Evolutionary conservation across 345 rosid genomes (phyloP), one percentile per base, ranked within the genome.

Genomic region (Lepidium africanum): DNA sequence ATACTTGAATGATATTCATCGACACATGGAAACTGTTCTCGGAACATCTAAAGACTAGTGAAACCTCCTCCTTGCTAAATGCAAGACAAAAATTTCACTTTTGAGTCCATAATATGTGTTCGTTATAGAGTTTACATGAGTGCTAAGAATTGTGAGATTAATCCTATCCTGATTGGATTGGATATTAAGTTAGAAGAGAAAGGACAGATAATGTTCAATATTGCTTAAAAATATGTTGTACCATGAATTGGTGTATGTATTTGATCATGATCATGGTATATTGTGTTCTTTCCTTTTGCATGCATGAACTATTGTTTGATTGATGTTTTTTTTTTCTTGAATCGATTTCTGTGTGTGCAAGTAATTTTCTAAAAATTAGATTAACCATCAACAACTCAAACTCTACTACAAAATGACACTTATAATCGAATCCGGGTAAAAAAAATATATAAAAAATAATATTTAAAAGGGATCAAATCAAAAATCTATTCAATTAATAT

Each of bases 11-110:
- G 90, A 87, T 75, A 69, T 81, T 65, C 78, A 81, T 63, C 71
- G 63, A 64, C 86, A 85, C n/a, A 80, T 84, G 92, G 86, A 87
- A 70, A 77, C 82, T 3, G 76, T 85, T 77, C 77, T 83, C 42
- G 84, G 62, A 70, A 63, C 71, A 58, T 70, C 76, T 8, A 71
- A 70, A 0, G 76, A 70, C 42, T 63, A 39, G 1, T 67, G 64
- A 74, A 48, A 61, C 4, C 10, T 42, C 57, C 5, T 35, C 36
- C 54, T 36, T 27, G 40, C 4, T 45, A 27, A 47, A 14, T 10
- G n/a, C 65, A 47, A 56, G 37, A 41, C 39, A 48, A 54, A 5
- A 13, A 16, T 37, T 65, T 65, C 66, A 53, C n/a, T 30, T 30
- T 30, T 62, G 32, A 23, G 3, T 60, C n/a, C 53, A 33, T 70